These are phyloP conservation scores for Botryosphaeria dothidea DNA, from an alignment of 2,329 filamentous ascomycete genomes.

Conservation along the genomic window DNA sequence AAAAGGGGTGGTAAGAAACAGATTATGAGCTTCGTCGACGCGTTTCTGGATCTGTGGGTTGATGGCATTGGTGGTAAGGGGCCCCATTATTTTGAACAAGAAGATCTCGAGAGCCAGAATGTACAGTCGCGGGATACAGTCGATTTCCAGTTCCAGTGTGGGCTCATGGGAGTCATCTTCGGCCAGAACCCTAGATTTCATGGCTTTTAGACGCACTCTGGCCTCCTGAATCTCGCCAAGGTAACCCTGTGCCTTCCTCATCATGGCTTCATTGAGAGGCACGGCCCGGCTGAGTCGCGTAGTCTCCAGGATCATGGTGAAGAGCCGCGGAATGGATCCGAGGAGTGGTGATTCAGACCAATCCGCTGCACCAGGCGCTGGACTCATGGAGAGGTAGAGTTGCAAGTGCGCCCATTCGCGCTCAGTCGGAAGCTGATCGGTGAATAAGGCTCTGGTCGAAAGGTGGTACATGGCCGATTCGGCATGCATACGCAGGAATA, in stretches of 20 bases:
- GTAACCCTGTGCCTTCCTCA: not conserved
- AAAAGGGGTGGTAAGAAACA: not conserved
- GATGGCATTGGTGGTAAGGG: not conserved
- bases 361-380: not conserved
- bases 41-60: conserved; percentile 1
- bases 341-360: conserved; percentile 8
- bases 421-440: not conserved
- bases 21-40: not conserved
- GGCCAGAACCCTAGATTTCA: not conserved
- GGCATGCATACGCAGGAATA: not conserved
- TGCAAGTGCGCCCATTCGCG: conserved; percentile 1
- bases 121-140: not conserved
- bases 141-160: not conserved
- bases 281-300: not conserved
- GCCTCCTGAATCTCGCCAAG: not conserved
- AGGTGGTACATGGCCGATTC: conserved; percentile 16
- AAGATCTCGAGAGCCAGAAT: conserved; percentile 5
- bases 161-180: not conserved
- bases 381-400: not conserved
- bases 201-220: not conserved
- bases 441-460: conserved; percentile 1
- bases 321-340: not conserved
- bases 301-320: not conserved
- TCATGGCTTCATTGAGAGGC: not conserved
- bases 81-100: not conserved